Percentiles rank a stretch among this genome's conserved stretches.
These are phyloP conservation scores for Neurospora africana DNA, from an alignment of 495 filamentous ascomycete species.

Conservation along the genomic window DNA sequence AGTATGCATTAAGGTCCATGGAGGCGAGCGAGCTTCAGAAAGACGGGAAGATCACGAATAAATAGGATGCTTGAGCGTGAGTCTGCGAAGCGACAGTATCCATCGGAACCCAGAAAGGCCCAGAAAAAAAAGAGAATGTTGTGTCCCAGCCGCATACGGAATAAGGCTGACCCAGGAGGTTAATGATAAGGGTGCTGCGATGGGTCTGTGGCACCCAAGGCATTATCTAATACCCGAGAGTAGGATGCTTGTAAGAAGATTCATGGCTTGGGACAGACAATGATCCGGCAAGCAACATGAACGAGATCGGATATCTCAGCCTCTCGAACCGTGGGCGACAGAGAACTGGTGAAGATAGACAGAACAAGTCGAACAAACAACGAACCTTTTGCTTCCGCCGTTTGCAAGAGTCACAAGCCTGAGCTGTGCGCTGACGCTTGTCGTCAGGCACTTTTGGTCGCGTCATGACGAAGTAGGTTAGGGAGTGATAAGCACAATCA, in stretches of 20 bases:
- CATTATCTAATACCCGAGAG: neutral
- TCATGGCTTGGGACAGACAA: neutral
- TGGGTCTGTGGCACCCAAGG: neutral
- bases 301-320: neutral
- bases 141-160: neutral
- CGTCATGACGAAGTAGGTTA: conserved; percentile 37
- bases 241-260: neutral
- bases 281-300: neutral
- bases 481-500: conserved; percentile 12
- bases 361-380: conserved; percentile 10
- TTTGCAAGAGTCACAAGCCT: conserved; percentile 70
- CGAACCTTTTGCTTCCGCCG: conserved; percentile 66
- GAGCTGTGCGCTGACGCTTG: conserved; percentile 52
- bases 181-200: neutral
- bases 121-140: neutral
- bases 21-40: neutral
- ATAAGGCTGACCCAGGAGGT: neutral
- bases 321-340: neutral
- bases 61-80: neutral
- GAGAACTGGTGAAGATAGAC: conserved; percentile 5
- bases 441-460: conserved; percentile 54
- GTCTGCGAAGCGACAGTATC: neutral
- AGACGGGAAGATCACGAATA: neutral
- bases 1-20: neutral
- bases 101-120: neutral